Conservation (phyloP, 768 basidiomycete genomes). For the Leccinum variicolor region DNA sequence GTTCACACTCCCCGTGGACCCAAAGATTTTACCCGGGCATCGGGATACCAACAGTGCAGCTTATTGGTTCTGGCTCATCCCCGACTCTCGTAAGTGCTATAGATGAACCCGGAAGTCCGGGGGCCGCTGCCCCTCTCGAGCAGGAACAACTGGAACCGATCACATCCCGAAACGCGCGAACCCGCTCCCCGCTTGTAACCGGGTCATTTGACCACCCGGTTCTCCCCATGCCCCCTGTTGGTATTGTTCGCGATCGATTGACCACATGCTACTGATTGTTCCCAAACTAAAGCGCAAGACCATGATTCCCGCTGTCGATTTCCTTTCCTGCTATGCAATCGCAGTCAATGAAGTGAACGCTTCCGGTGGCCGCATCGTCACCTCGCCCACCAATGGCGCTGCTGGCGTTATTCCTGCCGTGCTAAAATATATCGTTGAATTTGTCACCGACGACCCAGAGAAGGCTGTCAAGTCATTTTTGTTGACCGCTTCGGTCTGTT, state of each 20-base stretch:
- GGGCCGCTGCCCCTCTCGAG: not conserved
- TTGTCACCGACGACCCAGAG: slow-evolving; percentile 88
- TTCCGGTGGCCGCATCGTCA: slow-evolving; percentile 89
- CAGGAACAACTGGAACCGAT: slow-evolving; percentile 5
- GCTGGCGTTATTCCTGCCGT: slow-evolving; percentile 93
- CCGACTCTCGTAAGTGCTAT: slow-evolving; percentile 16
- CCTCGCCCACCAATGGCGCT: slow-evolving; percentile 91
- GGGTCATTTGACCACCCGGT: slow-evolving; percentile 81
- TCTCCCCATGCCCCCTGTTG: slow-evolving; percentile 77
- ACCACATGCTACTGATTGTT: slow-evolving; percentile 2
- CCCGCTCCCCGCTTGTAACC: slow-evolving; percentile 46
- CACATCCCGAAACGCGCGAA: not conserved
- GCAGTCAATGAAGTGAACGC: slow-evolving; percentile 96
- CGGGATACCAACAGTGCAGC: slow-evolving; percentile 32
- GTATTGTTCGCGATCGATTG: slow-evolving; percentile 24
- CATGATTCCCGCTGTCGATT: slow-evolving; percentile 90
- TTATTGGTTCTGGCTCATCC: slow-evolving; percentile 32
- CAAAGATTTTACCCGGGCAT: slow-evolving; percentile 53
- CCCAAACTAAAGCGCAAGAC: slow-evolving; percentile 59
- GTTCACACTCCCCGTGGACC: slow-evolving; percentile 21
- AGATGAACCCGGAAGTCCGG: slow-evolving; percentile 21
- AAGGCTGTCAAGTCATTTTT: slow-evolving; percentile 87
- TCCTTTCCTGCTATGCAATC: slow-evolving; percentile 90
- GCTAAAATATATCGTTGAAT: slow-evolving; percentile 88
- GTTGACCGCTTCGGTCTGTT: slow-evolving; percentile 76